phyloP scores from a whole-genome alignment of 2,329 filamentous ascomycete species.

The Aspergillus sp. region DNA sequence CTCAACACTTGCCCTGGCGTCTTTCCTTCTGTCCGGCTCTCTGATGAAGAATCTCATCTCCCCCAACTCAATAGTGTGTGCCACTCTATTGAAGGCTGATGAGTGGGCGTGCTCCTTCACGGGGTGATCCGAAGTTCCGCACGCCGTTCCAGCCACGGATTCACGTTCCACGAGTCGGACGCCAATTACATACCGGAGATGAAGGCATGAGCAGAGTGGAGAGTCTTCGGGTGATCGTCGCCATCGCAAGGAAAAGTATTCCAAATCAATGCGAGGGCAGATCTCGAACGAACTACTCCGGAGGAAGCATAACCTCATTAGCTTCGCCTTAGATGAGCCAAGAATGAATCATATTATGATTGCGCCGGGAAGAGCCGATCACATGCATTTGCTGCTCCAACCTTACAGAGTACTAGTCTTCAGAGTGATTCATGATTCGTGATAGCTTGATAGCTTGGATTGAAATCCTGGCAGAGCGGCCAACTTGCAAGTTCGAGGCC shows the following conservation, averaged over 20 bases:
- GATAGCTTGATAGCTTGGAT: not conserved
- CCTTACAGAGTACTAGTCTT: not conserved
- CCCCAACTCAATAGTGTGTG: not conserved
- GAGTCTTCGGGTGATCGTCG: constrained; percentile 9
- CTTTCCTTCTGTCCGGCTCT: not conserved
- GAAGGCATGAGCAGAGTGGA: not conserved
- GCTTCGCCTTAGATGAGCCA: not conserved
- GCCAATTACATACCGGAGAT: constrained; percentile 3
- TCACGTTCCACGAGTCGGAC: constrained; percentile 9
- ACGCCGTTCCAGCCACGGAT: constrained; percentile 3
- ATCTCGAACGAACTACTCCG: not conserved
- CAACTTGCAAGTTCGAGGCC: not conserved
- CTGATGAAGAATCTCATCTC: not conserved
- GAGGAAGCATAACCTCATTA: not conserved
- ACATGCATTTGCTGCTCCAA: not conserved
- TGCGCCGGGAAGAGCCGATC: constrained; percentile 5
- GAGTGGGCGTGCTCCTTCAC: not conserved
- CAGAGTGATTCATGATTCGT: not conserved
- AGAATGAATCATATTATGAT: not conserved
- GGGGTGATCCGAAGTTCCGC: not conserved
- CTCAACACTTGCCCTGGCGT: not conserved
- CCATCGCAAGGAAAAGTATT: constrained; percentile 1
- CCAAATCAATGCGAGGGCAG: constrained; percentile 6
- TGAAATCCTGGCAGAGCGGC: not conserved
- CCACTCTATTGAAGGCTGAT: not conserved